Evolutionary conservation across 2,329 filamentous ascomycete genomes (phyloP).

Genomic region (Monosporascus sp.): DNA sequence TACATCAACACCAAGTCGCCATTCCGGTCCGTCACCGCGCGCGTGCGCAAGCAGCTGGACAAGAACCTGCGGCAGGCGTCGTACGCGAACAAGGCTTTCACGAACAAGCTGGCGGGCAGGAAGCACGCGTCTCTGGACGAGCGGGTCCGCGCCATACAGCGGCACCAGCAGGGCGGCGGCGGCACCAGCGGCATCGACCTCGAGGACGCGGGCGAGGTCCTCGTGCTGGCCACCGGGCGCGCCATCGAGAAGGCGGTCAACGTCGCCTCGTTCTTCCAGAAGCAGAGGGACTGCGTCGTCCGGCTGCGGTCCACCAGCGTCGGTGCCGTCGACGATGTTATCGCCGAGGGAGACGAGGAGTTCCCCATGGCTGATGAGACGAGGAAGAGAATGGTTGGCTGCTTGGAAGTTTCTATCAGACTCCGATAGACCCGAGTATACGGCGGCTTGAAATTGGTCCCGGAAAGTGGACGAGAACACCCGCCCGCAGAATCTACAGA

Average conservation of each 20-base stretch:
- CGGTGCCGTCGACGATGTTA: constrained; percentile 62
- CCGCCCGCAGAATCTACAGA: not conserved
- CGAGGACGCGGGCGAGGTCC: constrained; percentile 42
- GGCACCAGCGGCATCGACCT: constrained; percentile 26
- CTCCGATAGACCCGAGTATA: constrained; percentile 30
- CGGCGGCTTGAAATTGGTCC: not conserved
- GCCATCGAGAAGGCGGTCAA: constrained; percentile 60
- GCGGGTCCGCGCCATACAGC: constrained; percentile 39
- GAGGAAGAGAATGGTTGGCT: constrained; percentile 45
- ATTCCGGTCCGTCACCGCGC: constrained; percentile 63
- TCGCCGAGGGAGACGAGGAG: constrained; percentile 34
- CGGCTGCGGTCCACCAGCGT: constrained; percentile 57
- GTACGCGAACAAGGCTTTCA: constrained; percentile 18
- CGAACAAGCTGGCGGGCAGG: constrained; percentile 37
- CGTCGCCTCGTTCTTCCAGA: constrained; percentile 60
- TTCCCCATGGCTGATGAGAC: constrained; percentile 16
- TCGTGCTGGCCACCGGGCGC: constrained; percentile 59
- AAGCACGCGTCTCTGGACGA: constrained; percentile 41
- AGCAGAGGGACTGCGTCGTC: constrained; percentile 54
- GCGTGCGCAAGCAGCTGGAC: constrained; percentile 58
- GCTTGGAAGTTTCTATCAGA: constrained; percentile 43
- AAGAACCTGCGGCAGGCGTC: constrained; percentile 39
- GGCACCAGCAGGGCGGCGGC: constrained; percentile 17
- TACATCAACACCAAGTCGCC: constrained; percentile 62
- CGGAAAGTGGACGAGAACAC: not conserved